A percentile compares a stretch with the other conserved stretches of the same genome.
phyloP scores from a whole-genome alignment of 305 asterid species.

The Ruellia speciosa region DNA sequence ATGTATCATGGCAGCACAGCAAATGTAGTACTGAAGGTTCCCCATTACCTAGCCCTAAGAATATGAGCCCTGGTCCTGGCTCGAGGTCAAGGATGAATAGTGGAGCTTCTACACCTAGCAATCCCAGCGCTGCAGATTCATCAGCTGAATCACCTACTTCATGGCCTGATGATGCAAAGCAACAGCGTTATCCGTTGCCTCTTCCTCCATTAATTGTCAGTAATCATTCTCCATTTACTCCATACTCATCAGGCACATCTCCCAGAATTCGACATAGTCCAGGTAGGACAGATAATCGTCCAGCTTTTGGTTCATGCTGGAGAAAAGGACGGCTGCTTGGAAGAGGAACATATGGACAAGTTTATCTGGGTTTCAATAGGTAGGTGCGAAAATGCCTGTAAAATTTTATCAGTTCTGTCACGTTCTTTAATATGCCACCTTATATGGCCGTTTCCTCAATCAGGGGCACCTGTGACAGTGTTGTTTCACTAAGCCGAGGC shows the following conservation, averaged over 20 bases:
- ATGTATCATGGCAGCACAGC: constrained; percentile 55
- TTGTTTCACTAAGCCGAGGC: too few relatives aligned
- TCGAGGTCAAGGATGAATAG: constrained; percentile 65
- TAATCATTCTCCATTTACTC: constrained; percentile 23
- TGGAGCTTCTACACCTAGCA: constrained; percentile 63
- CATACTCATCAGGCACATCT: constrained; percentile 33
- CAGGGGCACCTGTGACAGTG: too few relatives aligned
- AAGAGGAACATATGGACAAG: constrained; percentile 72
- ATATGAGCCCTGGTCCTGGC: constrained; percentile 63
- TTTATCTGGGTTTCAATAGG: constrained; percentile 65
- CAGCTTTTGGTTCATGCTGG: constrained; percentile 40
- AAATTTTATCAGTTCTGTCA: too few relatives aligned
- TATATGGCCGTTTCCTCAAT: too few relatives aligned
- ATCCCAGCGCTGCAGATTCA: constrained; percentile 33
- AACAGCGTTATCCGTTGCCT: constrained; percentile 39
- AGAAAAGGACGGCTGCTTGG: constrained; percentile 66
- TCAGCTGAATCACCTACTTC: constrained; percentile 21
- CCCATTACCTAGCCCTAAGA: constrained; percentile 69
- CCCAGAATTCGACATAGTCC: constrained; percentile 42
- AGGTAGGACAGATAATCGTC: constrained; percentile 31
- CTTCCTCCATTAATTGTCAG: constrained; percentile 44
- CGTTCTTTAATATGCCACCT: too few relatives aligned
- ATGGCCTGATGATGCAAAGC: constrained; percentile 38
- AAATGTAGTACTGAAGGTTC: constrained; percentile 69
- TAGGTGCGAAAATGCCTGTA: constrained; percentile 12